Evolutionary conservation across 305 asterid genomes (phyloP).

Genomic region (Plantago lanceolata): DNA sequence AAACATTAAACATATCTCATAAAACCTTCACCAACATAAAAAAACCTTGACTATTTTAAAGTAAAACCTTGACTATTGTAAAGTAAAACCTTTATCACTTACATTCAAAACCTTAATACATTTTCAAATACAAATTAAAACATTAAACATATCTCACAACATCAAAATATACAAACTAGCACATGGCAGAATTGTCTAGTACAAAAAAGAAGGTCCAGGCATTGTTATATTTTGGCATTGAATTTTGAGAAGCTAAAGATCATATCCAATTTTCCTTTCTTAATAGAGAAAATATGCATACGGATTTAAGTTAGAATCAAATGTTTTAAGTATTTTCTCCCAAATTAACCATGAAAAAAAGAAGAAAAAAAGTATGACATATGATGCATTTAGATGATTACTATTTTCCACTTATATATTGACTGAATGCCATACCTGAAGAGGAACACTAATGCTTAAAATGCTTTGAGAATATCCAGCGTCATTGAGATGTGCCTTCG

Average conservation of each 20-base stretch:
- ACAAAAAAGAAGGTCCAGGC: neutral
- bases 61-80: no score
- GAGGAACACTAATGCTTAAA: conserved; percentile 4
- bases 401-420: neutral
- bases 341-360: neutral
- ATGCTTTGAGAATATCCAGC: conserved; percentile 8
- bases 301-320: conserved; percentile 2
- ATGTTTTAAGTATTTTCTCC: conserved; percentile 1
- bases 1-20: no score
- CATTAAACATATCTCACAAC: no score
- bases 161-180: no score
- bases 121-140: no score
- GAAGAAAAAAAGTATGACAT: conserved; percentile 4
- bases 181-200: neutral
- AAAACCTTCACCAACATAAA: no score
- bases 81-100: no score
- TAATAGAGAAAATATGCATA: neutral
- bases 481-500: conserved; percentile 28
- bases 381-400: conserved; percentile 7
- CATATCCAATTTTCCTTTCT: neutral
- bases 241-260: neutral
- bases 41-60: no score
- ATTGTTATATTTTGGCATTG: neutral
- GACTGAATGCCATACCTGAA: conserved; percentile 22
- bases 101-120: no score